These are phyloP conservation scores for Psidium friedrichsthalianum DNA, from an alignment of 345 rosid species.

Conservation along the genomic window DNA sequence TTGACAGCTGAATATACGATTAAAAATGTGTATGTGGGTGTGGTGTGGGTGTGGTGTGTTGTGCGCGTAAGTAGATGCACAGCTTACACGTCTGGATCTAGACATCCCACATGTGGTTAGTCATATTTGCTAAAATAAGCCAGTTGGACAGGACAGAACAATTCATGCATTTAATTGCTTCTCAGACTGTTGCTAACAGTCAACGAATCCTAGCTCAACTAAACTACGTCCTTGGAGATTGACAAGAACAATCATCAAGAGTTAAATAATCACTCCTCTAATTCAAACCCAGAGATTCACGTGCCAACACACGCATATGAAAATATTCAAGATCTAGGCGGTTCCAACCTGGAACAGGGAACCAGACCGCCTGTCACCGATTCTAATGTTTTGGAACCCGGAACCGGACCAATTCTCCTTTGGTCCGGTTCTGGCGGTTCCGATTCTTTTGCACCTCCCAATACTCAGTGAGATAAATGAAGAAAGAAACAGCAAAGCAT, in stretches of 20 bases:
- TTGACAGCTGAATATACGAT: background rate
- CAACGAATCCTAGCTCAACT: background rate
- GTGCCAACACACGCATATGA: background rate
- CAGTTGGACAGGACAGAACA: background rate
- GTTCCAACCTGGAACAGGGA: no score
- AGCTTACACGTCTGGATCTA: background rate
- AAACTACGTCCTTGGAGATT: background rate
- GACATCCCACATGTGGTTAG: background rate
- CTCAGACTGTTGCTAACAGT: background rate
- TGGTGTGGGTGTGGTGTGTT: background rate
- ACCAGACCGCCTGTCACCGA: no score
- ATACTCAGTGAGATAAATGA: background rate
- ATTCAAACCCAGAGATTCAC: background rate
- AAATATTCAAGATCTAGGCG: background rate
- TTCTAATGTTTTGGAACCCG: no score
- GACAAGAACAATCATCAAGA: background rate
- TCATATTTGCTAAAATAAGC: background rate
- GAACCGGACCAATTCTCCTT: no score
- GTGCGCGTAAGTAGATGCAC: background rate
- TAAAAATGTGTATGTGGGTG: background rate
- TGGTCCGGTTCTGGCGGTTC: no score
- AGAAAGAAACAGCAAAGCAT: background rate
- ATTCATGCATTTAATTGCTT: background rate
- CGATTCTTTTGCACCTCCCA: no score
- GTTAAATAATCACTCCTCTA: background rate